Evolutionary conservation across 2,329 filamentous ascomycete species (phyloP).

Genomic region (Aurifilum marmelostoma): DNA sequence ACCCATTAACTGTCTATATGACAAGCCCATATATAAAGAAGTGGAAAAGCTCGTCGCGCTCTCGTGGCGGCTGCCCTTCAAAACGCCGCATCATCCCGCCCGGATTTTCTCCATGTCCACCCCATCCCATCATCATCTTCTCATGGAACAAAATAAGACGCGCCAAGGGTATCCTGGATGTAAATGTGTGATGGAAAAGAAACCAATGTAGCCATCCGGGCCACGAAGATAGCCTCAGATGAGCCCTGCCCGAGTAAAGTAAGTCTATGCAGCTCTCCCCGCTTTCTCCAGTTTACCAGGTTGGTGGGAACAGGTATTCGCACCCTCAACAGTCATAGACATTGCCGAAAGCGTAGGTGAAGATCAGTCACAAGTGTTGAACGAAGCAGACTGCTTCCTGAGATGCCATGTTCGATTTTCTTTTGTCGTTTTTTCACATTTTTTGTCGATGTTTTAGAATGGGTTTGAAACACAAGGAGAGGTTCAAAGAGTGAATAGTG

Average conservation of each 20-base stretch:
- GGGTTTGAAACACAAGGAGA: constrained; percentile 26
- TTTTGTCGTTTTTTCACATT: constrained; percentile 28
- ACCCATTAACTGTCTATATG: not conserved
- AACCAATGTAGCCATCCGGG: constrained; percentile 9
- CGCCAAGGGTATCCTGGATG: constrained; percentile 30
- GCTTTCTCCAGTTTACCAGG: not conserved
- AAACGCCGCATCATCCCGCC: constrained; percentile 7
- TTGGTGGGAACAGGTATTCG: not conserved
- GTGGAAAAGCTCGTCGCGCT: not conserved
- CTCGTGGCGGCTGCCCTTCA: constrained; percentile 5
- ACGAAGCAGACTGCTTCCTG: constrained; percentile 21
- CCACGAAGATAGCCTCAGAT: constrained; percentile 4
- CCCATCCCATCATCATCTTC: not conserved
- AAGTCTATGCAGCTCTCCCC: no score
- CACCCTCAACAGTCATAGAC: not conserved
- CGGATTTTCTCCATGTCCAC: not conserved
- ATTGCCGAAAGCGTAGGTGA: not conserved
- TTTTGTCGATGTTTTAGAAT: constrained; percentile 22
- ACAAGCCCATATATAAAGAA: not conserved
- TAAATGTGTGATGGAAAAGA: constrained; percentile 19
- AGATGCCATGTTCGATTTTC: constrained; percentile 22
- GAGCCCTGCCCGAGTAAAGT: not conserved
- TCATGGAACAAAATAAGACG: constrained; percentile 27
- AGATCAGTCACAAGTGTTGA: constrained; percentile 11
- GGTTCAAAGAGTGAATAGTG: constrained; percentile 36